Evolutionary conservation across 2,329 filamentous ascomycete species (phyloP).

Genomic region (Akanthomyces muscarius): DNA sequence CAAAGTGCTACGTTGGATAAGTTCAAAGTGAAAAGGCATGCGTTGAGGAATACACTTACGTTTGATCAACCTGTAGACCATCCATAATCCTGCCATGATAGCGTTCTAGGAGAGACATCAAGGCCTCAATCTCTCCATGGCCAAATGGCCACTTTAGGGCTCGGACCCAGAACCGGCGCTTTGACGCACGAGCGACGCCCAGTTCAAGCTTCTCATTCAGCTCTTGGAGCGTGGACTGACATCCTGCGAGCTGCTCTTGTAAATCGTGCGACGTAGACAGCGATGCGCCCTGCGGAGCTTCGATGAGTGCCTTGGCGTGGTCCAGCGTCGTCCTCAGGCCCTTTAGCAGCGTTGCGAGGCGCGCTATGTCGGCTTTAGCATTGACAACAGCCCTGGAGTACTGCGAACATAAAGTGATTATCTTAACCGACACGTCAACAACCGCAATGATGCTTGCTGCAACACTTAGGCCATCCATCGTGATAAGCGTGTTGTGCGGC

Average conservation of each 20-base stretch:
- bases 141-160: slow-evolving; percentile 16
- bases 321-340: too few species aligned
- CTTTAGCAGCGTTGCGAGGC: too few species aligned
- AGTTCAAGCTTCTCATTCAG: slow-evolving; percentile 1
- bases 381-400: too few species aligned
- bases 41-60: neutral
- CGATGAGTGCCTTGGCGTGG: slow-evolving; percentile 2
- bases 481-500: neutral
- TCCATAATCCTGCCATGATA: slow-evolving; percentile 14
- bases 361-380: too few species aligned
- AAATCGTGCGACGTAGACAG: too few species aligned
- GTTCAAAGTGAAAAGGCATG: neutral
- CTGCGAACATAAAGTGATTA: slow-evolving; percentile 8
- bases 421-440: slow-evolving; percentile 11
- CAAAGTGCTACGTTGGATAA: slow-evolving; percentile 7
- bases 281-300: neutral
- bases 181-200: neutral
- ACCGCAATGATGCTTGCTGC: slow-evolving; percentile 8
- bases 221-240: slow-evolving; percentile 1
- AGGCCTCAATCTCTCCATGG: slow-evolving; percentile 1
- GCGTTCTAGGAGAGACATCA: slow-evolving; percentile 7
- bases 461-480: slow-evolving; percentile 7
- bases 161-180: slow-evolving; percentile 7
- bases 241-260: neutral
- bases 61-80: slow-evolving; percentile 15